Evolutionary conservation across 2,329 filamentous ascomycete genomes (phyloP), one percentile per base, ranked within the genome.

Genomic region (Ascochyta clinopodiicola): DNA sequence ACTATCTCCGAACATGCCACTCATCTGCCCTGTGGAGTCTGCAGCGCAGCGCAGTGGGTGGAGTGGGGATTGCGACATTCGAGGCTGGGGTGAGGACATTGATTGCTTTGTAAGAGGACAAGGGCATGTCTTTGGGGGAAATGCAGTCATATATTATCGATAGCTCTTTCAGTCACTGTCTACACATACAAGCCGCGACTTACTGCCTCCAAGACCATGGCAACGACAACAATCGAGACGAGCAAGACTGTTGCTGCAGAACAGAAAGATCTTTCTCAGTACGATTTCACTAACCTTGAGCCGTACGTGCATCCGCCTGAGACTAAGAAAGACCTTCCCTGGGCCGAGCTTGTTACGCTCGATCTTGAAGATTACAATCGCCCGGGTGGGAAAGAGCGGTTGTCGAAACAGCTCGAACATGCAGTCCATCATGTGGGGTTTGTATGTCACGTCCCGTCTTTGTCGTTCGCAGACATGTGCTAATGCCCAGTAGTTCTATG

Each of bases 271-370:
- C 44, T 60, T 10, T 61, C 63, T 7, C 44, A 63, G 50, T 70
- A 81, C 24, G 72, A 76, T 40, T 71, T 65, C 31, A 37, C 52
- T 12, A 69, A 70, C 19, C 56, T 70, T 60, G 51, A 71, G 44
- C 65, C 68, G 43, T 81, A 82, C 50, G 70, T 74, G 2, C 79
- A 81, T 44, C 77, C 79, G 24, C 79, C 79, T 1, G 80, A 79
- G 61, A 82, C 80, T 2, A 80, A 80, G 44, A 78, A 77, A 50
- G 62, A 79, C 22, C 66, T 79, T 38, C 75, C 77, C 25, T 87
- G 83, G 82, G 81, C 84, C 1, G 83, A 86, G 52, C 77, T 87
- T 1, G 78, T 83, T 4, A 86, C 82, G 1, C 77, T 87, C 10
- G 84, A 86, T 56, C 76, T 87, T 0, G 78, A 79, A 31, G 78